These are phyloP conservation scores for Furcasterigmium sp. DNA, from an alignment of 2,329 filamentous ascomycete genomes.

Conservation along the genomic window DNA sequence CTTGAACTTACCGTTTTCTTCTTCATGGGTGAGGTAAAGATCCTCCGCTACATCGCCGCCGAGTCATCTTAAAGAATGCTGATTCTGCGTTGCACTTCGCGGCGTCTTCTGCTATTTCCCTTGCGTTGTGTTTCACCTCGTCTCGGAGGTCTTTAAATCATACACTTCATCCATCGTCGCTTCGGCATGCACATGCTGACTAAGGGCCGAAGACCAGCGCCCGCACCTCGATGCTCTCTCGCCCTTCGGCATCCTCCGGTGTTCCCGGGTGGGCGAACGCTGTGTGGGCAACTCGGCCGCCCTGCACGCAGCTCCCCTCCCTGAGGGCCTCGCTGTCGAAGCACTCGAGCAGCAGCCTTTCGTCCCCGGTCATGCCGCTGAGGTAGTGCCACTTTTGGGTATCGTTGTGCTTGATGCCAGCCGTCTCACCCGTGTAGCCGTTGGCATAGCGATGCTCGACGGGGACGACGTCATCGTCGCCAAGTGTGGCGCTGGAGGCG, in stretches of 20 bases:
- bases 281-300: constrained; percentile 62
- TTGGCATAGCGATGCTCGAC: constrained; percentile 70
- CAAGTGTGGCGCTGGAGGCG: constrained; percentile 57
- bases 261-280: constrained; percentile 76
- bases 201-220: constrained; percentile 73
- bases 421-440: constrained; percentile 67
- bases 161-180: too few relatives aligned
- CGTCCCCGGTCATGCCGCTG: constrained; percentile 69
- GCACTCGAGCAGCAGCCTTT: constrained; percentile 73
- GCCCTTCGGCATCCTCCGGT: constrained; percentile 59
- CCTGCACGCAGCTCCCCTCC: constrained; percentile 40
- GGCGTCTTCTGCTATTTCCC: too few relatives aligned
- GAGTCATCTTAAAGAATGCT: too few relatives aligned
- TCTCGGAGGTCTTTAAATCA: too few relatives aligned
- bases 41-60: too few relatives aligned
- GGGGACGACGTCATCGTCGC: constrained; percentile 60
- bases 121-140: too few relatives aligned
- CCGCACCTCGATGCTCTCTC: constrained; percentile 88
- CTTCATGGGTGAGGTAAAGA: too few relatives aligned
- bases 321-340: constrained; percentile 61
- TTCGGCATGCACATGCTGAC: neutral
- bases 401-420: constrained; percentile 57
- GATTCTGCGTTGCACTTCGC: too few relatives aligned
- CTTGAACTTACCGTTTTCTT: too few relatives aligned
- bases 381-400: constrained; percentile 73